A percentile compares a stretch with the other conserved stretches of the same genome.
Evolutionary conservation across 1,139 yeast species (phyloP).

Genomic region (Arxiozyma telluris): DNA sequence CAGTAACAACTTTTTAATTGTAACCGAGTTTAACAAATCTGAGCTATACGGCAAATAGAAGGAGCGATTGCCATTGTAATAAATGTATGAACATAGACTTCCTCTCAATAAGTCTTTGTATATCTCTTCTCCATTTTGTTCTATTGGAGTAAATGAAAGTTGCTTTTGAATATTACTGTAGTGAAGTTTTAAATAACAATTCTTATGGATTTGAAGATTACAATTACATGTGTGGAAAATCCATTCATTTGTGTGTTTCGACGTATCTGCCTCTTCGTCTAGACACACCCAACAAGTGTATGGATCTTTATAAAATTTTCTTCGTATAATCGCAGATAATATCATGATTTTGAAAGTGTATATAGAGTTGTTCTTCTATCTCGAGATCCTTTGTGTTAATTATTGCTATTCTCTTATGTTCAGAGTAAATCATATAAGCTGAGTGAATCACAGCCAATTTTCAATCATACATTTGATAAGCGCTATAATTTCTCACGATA

Average conservation of each 20-base stretch:
- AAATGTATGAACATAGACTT: not conserved
- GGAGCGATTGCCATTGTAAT: not conserved
- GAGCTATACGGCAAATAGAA: not conserved
- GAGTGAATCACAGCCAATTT: not conserved
- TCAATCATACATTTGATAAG: not conserved
- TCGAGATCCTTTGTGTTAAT: no score
- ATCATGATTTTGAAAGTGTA: not conserved
- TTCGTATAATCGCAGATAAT: constrained; percentile 3
- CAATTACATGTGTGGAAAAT: constrained; percentile 18
- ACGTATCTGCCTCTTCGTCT: constrained; percentile 10
- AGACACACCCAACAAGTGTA: constrained; percentile 20
- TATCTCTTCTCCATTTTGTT: not conserved
- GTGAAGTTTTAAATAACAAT: constrained; percentile 15
- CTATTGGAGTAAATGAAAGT: no score
- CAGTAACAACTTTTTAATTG: not conserved
- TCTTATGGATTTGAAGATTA: constrained; percentile 18
- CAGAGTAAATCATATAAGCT: no score
- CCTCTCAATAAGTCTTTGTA: not conserved
- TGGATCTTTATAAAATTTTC: not conserved
- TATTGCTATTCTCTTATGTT: not conserved
- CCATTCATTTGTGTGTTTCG: constrained; percentile 7
- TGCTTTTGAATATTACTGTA: constrained; percentile 8
- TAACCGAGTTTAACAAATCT: not conserved
- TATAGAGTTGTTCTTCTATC: no score
- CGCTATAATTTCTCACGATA: not conserved